Base-by-base conservation (phyloP, 2,329 filamentous ascomycete genomes). In the Epichloe festucae region DNA sequence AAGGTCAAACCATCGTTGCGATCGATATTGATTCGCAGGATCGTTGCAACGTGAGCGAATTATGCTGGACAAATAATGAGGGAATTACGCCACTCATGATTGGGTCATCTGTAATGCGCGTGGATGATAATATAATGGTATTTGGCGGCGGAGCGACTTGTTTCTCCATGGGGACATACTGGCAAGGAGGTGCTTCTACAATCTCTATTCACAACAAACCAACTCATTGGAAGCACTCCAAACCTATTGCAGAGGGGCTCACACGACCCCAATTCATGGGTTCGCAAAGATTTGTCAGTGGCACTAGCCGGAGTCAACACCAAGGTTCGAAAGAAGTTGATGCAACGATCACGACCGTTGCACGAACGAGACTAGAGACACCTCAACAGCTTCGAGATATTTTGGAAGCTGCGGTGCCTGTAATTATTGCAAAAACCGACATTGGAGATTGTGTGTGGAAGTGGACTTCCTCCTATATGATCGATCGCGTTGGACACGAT, bases 101-200 rank as follows among this genome's bases (percentile, higher is more conserved):
- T 48, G 89, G 90, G 2, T 77, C 82, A 51, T 81, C 81, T 4
- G 70, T 76, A 7, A 66, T 77, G 14, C 62, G 69, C 31, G 67
- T 75, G 1, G 68, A 70, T 42, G 68, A 73, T 34, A 67, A 75
- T 17, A 59, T 89, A 3, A 60, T 87, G 10, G 69, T 94, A 7
- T 66, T 85, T 46, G 89, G 89, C 1, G 90, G 90, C 15, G 90
- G 89, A 39, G 88, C 86, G 15, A 87, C 89, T 0, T 95, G 89
- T 64, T 95, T 95, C 70, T 89, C 87, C 0, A 95, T 95, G 76
- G 89, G 89, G 1, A 87, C 86, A 6, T 89, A 80, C 60, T 94
- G 87, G 87, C 90, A 89, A 48, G 73, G 74, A 35, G 79, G 79
- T 1, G 70, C 75, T 12, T 84, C 72, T 48, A 63, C 67, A 2